Conservation (phyloP, 2,329 filamentous ascomycete species). For the Ramichloridium luteum region DNA sequence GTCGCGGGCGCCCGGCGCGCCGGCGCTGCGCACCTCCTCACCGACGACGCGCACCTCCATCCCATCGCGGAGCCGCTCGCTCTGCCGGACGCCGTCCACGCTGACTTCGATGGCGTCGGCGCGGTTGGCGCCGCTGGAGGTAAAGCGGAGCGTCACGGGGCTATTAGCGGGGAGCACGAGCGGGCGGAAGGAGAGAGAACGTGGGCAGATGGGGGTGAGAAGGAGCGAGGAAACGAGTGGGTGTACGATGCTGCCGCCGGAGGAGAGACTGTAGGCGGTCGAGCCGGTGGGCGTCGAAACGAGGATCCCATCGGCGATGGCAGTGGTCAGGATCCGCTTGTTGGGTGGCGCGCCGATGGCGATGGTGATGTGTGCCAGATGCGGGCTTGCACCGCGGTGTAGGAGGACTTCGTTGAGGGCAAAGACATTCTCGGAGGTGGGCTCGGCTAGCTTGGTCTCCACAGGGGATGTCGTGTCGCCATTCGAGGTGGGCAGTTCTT, state of each 20-base stretch:
- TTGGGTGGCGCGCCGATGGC: constrained; percentile 51
- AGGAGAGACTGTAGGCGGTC: constrained; percentile 89
- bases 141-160: constrained; percentile 68
- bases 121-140: constrained; percentile 42
- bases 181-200: constrained; percentile 83
- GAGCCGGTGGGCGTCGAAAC: constrained; percentile 89
- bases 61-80: constrained; percentile 32
- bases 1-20: constrained; percentile 24
- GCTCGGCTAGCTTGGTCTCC: too few relatives aligned
- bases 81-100: constrained; percentile 36
- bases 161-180: constrained; percentile 80
- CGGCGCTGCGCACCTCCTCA: constrained; percentile 53
- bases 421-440: constrained; percentile 37
- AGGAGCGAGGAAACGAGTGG: constrained; percentile 79
- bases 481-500: constrained; percentile 20
- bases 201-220: constrained; percentile 86
- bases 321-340: constrained; percentile 80
- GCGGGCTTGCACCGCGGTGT: constrained; percentile 78
- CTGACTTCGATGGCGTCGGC: constrained; percentile 39
- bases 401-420: constrained; percentile 95
- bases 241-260: constrained; percentile 86
- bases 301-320: constrained; percentile 88
- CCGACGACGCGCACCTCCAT: constrained; percentile 79
- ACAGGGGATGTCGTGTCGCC: too few relatives aligned
- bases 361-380: constrained; percentile 84